Evolutionary conservation across 2,329 filamentous ascomycete genomes (phyloP), one percentile per base, ranked within the genome.

Genomic region (Stagonosporopsis cucurbitacearum): DNA sequence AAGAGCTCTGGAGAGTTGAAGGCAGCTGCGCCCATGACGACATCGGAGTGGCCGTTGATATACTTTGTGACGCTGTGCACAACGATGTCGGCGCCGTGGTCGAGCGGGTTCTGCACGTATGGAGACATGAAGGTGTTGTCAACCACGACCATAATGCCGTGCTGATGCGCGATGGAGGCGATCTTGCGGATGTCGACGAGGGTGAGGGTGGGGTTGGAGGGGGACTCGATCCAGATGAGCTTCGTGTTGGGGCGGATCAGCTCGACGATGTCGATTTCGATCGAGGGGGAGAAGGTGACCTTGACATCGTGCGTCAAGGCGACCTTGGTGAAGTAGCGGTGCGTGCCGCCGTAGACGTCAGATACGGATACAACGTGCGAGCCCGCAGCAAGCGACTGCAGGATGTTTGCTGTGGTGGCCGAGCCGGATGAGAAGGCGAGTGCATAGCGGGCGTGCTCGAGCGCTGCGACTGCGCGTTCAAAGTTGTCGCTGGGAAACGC

Each of bases 1-100:
- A 88, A 87, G 65, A 99, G 83, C 17, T 86, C 84, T 53, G 92
- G 87, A 26, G 89, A 90, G 84, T 97, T 98, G 85, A 96, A 96
- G 46, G 95, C 95, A 42, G 92, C 94, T 26, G 95, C 90, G 64
- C 95, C 95, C 95, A 99, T 99, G 69, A 98, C 88, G 8, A 99
- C 95, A 76, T 99, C 95, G 2, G 84, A 87, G 81, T 99, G 95
- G 46, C 95, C 95, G 77, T 98, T 98, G 81, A 99, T 98, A 80
- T 98, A 99, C 81, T 99, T 99, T 40, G 95, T 99, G 52, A 99
- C 95, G 51, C 88, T 93, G 83, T 98, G 94, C 39, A 98, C 90
- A 65, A 98, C 94, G 63, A 98, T 93, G 77, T 99, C 95, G 66
- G 95, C 95, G 67, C 95, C 95, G 74, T 94, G 91, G 73, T 96